Base-by-base conservation (phyloP, 768 basidiomycete genomes). In the Chalciporus sphaerocephalus region DNA sequence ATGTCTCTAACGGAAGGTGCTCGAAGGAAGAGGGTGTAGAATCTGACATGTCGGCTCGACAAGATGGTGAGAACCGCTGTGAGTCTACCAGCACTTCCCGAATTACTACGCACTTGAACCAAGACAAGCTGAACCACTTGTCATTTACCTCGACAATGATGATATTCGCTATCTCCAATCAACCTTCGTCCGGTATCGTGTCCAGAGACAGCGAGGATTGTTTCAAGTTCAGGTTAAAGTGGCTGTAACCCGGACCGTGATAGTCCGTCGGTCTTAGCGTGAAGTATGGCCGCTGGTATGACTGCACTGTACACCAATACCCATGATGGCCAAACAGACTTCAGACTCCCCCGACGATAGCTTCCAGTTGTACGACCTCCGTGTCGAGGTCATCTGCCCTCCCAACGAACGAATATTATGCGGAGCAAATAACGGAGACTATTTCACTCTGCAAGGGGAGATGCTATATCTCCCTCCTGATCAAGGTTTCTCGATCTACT, bases 401-500 rank as follows among this genome's bases (percentile, higher is more conserved):
- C 71, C 75, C 0, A 76, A 73, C 22, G 69, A 71, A 54, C 75
- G 73, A 34, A 76, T 83, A 44, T 58, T 83, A 34, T 85, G 84
- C 47, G 81, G 83, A 1, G 83, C 83, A 8, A 81, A 80, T 50
- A 62, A 68, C 2, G 83, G 82, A 1, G 84, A 86, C 55, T 59
- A 78, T 59, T 84, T 86, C 55, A 74, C 67, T 1, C 67, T 86
- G 4, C 67, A 80, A 50, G 84, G 83, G 2, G 84, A 85, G 59
- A 79, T 82, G 75, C 52, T 85, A 21, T 56, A 72, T 53, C 70
- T 85, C 1, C 83, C 83, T 4, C 72, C 76, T 0, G 74, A 70
- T 0, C 83, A 84, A 56, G 83, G 81, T 2, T 73, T 85, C 54
- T 84, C 83, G 2, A 81, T 86, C 40, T 85, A 84, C 55, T 85